phyloP scores from a whole-genome alignment of 768 basidiomycete genomes.

The Pleurotus salmoneostramineus region DNA sequence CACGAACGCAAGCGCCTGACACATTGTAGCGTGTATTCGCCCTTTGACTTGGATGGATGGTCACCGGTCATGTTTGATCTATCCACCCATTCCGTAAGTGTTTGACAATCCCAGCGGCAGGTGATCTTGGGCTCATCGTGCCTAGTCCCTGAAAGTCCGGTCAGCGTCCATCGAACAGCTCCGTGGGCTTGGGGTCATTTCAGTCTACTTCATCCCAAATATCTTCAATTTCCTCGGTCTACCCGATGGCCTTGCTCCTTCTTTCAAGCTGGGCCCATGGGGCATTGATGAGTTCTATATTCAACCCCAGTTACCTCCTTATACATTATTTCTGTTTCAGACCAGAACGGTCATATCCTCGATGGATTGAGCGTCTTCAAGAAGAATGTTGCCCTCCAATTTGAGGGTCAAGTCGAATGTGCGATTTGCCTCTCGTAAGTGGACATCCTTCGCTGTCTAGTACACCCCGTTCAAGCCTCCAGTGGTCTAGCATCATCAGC shows the following conservation, averaged over 20 bases:
- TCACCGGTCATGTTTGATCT: constrained; percentile 83
- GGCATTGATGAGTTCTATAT: constrained; percentile 80
- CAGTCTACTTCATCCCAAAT: constrained; percentile 62
- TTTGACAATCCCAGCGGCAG: too few relatives aligned
- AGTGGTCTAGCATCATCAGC: constrained; percentile 78
- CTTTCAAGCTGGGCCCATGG: constrained; percentile 84
- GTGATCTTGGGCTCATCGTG: background rate
- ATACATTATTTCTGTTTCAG: too few relatives aligned
- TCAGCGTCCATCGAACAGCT: constrained; percentile 85
- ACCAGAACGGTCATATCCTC: constrained; percentile 82
- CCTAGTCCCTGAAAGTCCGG: constrained; percentile 83
- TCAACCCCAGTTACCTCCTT: constrained; percentile 68
- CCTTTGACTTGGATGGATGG: constrained; percentile 84
- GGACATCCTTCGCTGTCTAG: background rate
- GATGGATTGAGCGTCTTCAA: constrained; percentile 91
- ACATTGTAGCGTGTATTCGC: constrained; percentile 55
- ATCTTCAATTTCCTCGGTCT: constrained; percentile 68
- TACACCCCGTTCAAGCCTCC: background rate
- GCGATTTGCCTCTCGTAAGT: constrained; percentile 93
- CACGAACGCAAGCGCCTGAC: background rate
- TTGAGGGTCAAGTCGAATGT: constrained; percentile 94
- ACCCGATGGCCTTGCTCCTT: constrained; percentile 57
- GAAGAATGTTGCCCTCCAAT: constrained; percentile 89
- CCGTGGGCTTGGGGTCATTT: constrained; percentile 62
- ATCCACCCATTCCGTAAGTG: constrained; percentile 77